These are phyloP conservation scores for Kwoniella dejecticola DNA, from an alignment of 768 basidiomycete genomes.

Conservation along the genomic window DNA sequence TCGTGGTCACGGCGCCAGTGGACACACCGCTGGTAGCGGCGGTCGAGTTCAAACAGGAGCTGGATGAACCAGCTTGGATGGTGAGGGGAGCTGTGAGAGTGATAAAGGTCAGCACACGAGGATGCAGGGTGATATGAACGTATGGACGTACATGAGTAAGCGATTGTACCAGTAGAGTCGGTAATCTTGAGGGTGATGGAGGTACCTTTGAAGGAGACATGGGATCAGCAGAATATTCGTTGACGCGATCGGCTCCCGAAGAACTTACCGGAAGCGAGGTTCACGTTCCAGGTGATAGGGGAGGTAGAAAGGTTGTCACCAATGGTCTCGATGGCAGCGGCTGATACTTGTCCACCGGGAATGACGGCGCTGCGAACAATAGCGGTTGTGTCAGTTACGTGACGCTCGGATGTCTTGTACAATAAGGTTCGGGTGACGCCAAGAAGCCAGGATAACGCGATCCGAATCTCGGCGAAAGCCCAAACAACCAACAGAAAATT, in stretches of 20 bases:
- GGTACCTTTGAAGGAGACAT: constrained; percentile 56
- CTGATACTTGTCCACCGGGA: constrained; percentile 45
- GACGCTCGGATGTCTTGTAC: constrained; percentile 1
- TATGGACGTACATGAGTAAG: constrained; percentile 39
- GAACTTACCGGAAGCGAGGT: constrained; percentile 45
- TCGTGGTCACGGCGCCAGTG: constrained; percentile 34
- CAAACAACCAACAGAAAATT: not conserved
- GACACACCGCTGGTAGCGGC: constrained; percentile 32
- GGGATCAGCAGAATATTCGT: not conserved
- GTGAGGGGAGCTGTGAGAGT: not conserved
- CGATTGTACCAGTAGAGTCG: constrained; percentile 63
- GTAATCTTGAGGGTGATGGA: constrained; percentile 64
- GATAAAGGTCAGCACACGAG: constrained; percentile 1
- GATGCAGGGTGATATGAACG: constrained; percentile 36
- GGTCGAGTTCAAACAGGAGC: constrained; percentile 42
- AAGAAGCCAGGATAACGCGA: not conserved
- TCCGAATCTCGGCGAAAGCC: constrained; percentile 2
- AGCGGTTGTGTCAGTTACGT: not conserved
- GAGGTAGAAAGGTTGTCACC: constrained; percentile 11
- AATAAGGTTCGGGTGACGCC: constrained; percentile 6
- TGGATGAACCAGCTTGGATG: constrained; percentile 46
- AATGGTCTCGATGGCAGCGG: constrained; percentile 42
- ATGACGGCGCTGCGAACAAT: constrained; percentile 56
- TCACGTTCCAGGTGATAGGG: constrained; percentile 50
- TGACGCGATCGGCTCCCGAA: not conserved